phyloP scores from a whole-genome alignment of 345 rosid species.

The Pseudoturritis turrita region DNA sequence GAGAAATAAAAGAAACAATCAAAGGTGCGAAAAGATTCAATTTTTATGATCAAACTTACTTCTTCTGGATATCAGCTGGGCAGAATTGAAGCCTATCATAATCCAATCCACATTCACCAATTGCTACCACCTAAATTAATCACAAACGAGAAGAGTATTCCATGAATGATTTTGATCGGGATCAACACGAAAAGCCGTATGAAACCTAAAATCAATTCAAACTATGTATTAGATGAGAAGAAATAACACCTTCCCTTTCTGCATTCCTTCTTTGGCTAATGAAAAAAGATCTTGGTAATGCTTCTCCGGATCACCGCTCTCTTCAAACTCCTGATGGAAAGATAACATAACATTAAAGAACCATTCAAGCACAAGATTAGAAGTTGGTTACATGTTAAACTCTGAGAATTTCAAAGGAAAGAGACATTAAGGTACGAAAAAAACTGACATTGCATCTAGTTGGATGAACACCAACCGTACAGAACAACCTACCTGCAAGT shows the following conservation, averaged over 20 bases:
- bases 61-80: slow-evolving; percentile 71
- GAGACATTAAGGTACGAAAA: slow-evolving; percentile 7
- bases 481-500: slow-evolving; percentile 73
- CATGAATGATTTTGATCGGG: neutral
- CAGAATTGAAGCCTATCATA: slow-evolving; percentile 97
- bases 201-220: neutral
- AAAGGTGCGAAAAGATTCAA: neutral
- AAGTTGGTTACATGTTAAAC: neutral
- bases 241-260: slow-evolving; percentile 76
- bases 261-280: slow-evolving; percentile 76
- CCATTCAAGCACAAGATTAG: neutral
- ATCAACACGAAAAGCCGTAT: neutral
- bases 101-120: slow-evolving; percentile 98
- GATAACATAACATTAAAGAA: slow-evolving; percentile 8
- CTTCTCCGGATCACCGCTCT: slow-evolving; percentile 77
- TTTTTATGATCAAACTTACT: slow-evolving; percentile 42
- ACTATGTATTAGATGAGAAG: neutral
- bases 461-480: slow-evolving; percentile 96
- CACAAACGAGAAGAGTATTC: neutral
- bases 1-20: neutral
- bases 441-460: slow-evolving; percentile 80
- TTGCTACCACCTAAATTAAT: slow-evolving; percentile 68
- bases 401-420: neutral
- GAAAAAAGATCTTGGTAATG: slow-evolving; percentile 78
- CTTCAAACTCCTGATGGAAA: slow-evolving; percentile 78